Conservation (phyloP, 2,329 filamentous ascomycete species). For the Fusarium virguliforme region DNA sequence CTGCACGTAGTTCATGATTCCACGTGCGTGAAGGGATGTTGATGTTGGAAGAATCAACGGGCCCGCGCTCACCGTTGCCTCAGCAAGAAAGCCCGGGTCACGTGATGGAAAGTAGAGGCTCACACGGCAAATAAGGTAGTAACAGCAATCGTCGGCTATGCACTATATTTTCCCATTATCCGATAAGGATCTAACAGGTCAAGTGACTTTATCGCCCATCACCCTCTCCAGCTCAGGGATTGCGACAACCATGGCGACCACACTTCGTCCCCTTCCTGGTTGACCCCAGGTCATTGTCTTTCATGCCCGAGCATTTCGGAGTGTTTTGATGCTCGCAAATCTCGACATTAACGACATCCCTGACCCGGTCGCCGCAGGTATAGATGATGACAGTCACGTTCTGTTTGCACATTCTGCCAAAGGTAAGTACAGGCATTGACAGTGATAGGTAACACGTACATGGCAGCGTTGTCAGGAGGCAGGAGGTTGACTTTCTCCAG, state of each 20-base stretch:
- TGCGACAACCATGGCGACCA: not conserved
- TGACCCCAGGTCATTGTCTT: not conserved
- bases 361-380: not conserved
- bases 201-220: too few species aligned
- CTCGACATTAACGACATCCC: not conserved
- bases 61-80: too few species aligned
- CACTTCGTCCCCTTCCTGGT: not conserved
- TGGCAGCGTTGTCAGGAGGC: too few species aligned
- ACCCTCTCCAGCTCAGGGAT: not conserved
- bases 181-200: conserved; percentile 7
- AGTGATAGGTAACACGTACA: not conserved
- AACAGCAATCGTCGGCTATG: too few species aligned
- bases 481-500: too few species aligned
- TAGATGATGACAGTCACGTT: not conserved
- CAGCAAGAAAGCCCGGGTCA: too few species aligned
- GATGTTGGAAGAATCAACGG: not conserved
- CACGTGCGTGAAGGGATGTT: not conserved
- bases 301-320: not conserved
- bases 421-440: not conserved
- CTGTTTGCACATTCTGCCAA: too few species aligned
- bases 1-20: not conserved
- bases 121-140: too few species aligned
- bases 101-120: too few species aligned
- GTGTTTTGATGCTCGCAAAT: not conserved
- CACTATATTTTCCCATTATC: too few species aligned